Percentiles rank a stretch among this genome's conserved stretches.
Conservation (phyloP, 2,329 filamentous ascomycete genomes). For the Zymoseptoria passerinii region DNA sequence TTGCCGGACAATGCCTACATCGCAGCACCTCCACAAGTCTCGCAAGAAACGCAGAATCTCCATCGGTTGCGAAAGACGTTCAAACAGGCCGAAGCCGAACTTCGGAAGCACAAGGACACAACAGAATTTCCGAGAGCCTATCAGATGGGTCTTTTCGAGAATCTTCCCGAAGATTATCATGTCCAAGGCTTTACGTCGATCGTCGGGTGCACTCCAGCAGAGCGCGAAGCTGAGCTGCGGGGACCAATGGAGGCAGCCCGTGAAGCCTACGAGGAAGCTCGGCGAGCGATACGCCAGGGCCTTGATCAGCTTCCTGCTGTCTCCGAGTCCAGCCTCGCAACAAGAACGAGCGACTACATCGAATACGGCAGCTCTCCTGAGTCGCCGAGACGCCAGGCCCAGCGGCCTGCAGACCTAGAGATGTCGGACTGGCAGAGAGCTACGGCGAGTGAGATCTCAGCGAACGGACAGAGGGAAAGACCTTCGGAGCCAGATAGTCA, state of each 20-base stretch:
- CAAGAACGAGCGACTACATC: not conserved
- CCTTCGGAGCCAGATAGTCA: not conserved
- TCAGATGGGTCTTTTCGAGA: not conserved
- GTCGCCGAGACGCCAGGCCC: not conserved
- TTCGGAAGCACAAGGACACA: not conserved
- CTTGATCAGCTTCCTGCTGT: not conserved
- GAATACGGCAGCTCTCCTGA: not conserved
- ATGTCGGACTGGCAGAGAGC: not conserved
- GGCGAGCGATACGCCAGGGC: not conserved
- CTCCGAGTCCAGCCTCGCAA: not conserved
- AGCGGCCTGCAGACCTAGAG: not conserved
- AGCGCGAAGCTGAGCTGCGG: not conserved
- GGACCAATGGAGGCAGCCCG: not conserved
- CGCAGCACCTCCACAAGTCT: not conserved
- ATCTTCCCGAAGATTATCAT: not conserved
- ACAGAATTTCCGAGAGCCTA: not conserved
- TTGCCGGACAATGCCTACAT: not conserved
- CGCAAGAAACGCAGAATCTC: not conserved
- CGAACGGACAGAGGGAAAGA: not conserved
- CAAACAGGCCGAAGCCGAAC: not conserved
- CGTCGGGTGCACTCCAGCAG: not conserved
- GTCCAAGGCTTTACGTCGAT: not conserved
- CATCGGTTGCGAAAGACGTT: not conserved
- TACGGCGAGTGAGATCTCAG: not conserved
- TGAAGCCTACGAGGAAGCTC: not conserved